phyloP scores from a whole-genome alignment of 1,284 basidiomycete genomes.

The Farysia itapuensis region DNA sequence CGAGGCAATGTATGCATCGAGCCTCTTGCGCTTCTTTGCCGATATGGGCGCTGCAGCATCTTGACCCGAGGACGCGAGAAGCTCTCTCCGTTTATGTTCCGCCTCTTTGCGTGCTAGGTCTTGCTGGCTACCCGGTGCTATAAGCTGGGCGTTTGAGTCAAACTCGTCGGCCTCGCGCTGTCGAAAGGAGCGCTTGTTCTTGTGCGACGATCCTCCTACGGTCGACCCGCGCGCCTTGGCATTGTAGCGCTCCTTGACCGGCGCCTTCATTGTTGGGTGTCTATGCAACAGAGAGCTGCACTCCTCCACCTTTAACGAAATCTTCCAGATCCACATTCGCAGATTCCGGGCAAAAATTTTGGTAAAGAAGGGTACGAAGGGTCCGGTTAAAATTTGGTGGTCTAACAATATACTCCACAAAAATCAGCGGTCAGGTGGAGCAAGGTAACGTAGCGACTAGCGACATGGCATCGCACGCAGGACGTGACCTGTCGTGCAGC shows the following conservation, averaged over 20 bases:
- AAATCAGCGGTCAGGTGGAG: too few relatives aligned
- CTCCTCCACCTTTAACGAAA: too few relatives aligned
- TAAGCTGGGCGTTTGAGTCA: slow-evolving; percentile 50
- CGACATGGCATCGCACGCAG: too few relatives aligned
- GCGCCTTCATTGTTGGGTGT: slow-evolving; percentile 29
- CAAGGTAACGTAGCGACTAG: too few relatives aligned
- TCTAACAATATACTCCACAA: too few relatives aligned
- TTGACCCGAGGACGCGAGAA: slow-evolving; percentile 36
- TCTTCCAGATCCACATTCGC: too few relatives aligned
- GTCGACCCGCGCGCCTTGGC: slow-evolving; percentile 54
- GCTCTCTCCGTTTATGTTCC: slow-evolving; percentile 33
- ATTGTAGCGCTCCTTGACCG: slow-evolving; percentile 52
- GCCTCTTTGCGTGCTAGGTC: slow-evolving; percentile 22
- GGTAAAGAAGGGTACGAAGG: too few relatives aligned
- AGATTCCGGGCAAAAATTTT: too few relatives aligned
- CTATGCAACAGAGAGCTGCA: too few relatives aligned
- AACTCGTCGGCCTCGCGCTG: slow-evolving; percentile 25
- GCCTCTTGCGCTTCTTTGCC: slow-evolving; percentile 59
- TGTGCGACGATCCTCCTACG: slow-evolving; percentile 55
- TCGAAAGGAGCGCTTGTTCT: slow-evolving; percentile 44
- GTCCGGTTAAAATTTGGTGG: too few relatives aligned
- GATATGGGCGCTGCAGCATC: slow-evolving; percentile 44
- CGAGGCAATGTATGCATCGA: slow-evolving; percentile 59
- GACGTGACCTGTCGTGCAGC: too few relatives aligned
- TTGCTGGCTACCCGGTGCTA: slow-evolving; percentile 42